Base-by-base conservation (phyloP, 306 rosid genomes). In the Calophaca sinica region DNA sequence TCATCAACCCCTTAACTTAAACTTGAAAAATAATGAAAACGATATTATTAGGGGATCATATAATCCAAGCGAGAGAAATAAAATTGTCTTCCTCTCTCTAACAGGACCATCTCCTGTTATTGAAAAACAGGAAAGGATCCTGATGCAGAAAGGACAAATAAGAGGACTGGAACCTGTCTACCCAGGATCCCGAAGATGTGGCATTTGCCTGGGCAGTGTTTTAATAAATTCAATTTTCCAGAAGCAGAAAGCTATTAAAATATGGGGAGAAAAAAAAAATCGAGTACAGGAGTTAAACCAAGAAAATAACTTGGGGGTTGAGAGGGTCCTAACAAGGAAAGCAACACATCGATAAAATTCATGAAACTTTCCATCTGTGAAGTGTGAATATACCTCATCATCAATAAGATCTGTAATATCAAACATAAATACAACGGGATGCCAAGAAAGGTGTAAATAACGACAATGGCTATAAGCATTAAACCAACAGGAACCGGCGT, bases 401-500 rank as follows among this genome's bases (percentile, higher is more conserved):
- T 28, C 35, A 41, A 62, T 29, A 79, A 52, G 8, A 72, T 48
- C 63, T 49, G 48, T 9, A 65, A 20, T 33, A 55, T 45, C 62
- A 65, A 68, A 62, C 73, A 45, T 7, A 31, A 59, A 68, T 42
- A 68, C 64, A 57, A 55, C 9, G 0, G 11, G 11, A 72, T 20
- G 59, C 54, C 28, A 31, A 12, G 38, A 33, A 1, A 12, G 14
- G 46, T 4, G 13, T 33, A 11, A 58, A 58, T 65, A 4, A 54
- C 4, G 8, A 69, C 42, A 57, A 14, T 5, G 36, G 36, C 11
- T 12, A 29, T 54, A 32, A 54, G 67, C 80, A 52, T 31, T 31
- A 68, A 72, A 71, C 66, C 63, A 60, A 38, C 53, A 48, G 13
- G 75, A 71, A 77, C 46, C 65, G n/a, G 49, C 31, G 45, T 59